Conservation (phyloP, 2,329 filamentous ascomycete genomes). For the Dactylellina drechsleri region DNA sequence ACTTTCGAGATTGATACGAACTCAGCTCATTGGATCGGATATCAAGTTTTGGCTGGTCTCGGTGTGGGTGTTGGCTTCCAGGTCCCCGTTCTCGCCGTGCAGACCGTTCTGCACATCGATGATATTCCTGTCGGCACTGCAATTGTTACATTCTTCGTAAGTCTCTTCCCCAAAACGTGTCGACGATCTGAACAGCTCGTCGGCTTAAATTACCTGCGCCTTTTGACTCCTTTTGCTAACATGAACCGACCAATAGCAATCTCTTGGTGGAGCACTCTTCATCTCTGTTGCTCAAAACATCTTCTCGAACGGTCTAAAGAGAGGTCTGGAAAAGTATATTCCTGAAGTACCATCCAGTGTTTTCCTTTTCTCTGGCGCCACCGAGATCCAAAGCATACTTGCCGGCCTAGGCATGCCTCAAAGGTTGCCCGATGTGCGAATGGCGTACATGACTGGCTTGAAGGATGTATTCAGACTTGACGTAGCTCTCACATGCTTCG, state of each 20-base stretch:
- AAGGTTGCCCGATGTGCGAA: slow-evolving; percentile 64
- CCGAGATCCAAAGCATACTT: slow-evolving; percentile 61
- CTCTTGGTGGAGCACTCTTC: slow-evolving; percentile 70
- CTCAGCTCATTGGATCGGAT: slow-evolving; percentile 63
- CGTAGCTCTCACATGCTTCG: slow-evolving; percentile 64
- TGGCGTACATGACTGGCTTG: slow-evolving; percentile 67
- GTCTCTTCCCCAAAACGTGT: slow-evolving; percentile 62
- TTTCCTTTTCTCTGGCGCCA: slow-evolving; percentile 68
- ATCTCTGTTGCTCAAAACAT: slow-evolving; percentile 70
- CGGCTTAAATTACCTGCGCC: slow-evolving; percentile 57
- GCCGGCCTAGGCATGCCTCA: slow-evolving; percentile 61
- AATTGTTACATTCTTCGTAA: slow-evolving; percentile 66
- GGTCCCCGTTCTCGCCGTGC: slow-evolving; percentile 68
- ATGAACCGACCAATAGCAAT: slow-evolving; percentile 31
- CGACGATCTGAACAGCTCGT: background rate
- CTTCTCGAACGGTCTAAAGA: slow-evolving; percentile 64
- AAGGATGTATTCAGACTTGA: slow-evolving; percentile 68
- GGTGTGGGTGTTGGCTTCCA: slow-evolving; percentile 71
- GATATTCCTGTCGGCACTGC: slow-evolving; percentile 70
- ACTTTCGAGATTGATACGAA: slow-evolving; percentile 64
- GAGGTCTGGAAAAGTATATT: slow-evolving; percentile 60
- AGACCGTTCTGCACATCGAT: slow-evolving; percentile 67
- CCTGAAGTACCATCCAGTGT: slow-evolving; percentile 64
- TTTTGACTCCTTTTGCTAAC: slow-evolving; percentile 62
- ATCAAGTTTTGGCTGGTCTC: slow-evolving; percentile 64